Conservation (phyloP, 495 filamentous ascomycete genomes). For the Neurospora sp. region DNA sequence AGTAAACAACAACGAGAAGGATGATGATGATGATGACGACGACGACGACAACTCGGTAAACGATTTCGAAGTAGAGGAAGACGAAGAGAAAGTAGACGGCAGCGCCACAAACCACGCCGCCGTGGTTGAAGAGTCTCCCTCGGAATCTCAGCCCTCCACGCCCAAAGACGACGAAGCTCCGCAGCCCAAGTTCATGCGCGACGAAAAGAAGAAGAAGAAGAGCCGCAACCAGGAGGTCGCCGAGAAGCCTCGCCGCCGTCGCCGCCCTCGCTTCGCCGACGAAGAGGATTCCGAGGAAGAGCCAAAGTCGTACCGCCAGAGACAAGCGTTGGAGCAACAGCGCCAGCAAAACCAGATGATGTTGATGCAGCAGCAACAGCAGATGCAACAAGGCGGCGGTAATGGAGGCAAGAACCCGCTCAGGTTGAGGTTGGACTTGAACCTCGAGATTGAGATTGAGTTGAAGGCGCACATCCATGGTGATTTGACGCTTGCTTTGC, state of each 20-base stretch:
- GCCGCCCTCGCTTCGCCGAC: conserved; percentile 1
- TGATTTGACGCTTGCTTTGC: conserved; percentile 73
- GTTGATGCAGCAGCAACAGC: conserved; percentile 14
- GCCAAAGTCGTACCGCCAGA: conserved; percentile 12
- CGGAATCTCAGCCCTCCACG: conserved; percentile 22
- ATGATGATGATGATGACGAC: conserved; percentile 7
- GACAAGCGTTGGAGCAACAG: conserved; percentile 14
- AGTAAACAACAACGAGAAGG: conserved; percentile 2
- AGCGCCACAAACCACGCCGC: not conserved
- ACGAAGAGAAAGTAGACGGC: conserved; percentile 18
- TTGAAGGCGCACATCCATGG: conserved; percentile 89
- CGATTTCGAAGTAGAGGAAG: conserved; percentile 8
- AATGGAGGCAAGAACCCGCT: conserved; percentile 60
- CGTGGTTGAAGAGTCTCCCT: conserved; percentile 1
- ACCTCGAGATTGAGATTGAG: conserved; percentile 82
- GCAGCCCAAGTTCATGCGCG: conserved; percentile 27
- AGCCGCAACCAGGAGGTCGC: conserved; percentile 11
- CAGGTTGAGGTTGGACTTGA: conserved; percentile 68
- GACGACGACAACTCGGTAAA: conserved; percentile 4
- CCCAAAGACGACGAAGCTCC: conserved; percentile 24
- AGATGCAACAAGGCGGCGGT: conserved; percentile 17
- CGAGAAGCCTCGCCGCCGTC: conserved; percentile 8
- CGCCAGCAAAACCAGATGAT: conserved; percentile 17
- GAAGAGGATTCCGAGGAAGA: conserved; percentile 6
- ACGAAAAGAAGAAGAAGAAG: conserved; percentile 11